phyloP scores from a whole-genome alignment of 345 rosid genomes.

The Raphanus sativus region DNA sequence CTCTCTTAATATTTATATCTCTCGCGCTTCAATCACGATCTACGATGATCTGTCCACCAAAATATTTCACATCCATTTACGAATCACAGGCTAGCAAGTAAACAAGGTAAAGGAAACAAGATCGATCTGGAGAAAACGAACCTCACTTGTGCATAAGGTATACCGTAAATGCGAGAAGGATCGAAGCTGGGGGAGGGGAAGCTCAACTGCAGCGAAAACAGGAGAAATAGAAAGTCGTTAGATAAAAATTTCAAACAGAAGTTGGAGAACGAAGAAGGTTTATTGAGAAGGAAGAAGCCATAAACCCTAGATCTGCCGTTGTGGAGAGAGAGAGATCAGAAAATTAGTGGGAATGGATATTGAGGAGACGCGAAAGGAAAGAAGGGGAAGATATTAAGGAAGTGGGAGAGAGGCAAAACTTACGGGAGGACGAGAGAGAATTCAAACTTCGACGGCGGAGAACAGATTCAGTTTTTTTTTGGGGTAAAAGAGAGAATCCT shows the following conservation, averaged over 20 bases:
- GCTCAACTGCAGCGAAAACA: constrained; percentile 35
- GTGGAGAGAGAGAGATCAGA: constrained; percentile 29
- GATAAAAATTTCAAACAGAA: not conserved
- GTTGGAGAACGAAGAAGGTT: constrained; percentile 6
- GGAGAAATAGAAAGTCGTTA: constrained; percentile 10
- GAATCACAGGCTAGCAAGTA: not conserved
- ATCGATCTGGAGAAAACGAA: constrained; percentile 35
- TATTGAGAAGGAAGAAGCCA: constrained; percentile 14
- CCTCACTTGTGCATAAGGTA: constrained; percentile 30
- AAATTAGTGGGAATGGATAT: not conserved
- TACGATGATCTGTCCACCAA: constrained; percentile 24
- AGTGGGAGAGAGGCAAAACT: constrained; percentile 14
- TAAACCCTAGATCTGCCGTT: constrained; percentile 56
- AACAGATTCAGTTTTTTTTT: constrained; percentile 28
- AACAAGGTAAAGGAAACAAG: not conserved
- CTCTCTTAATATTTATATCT: not conserved
- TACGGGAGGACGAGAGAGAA: constrained; percentile 30
- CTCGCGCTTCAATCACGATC: constrained; percentile 55
- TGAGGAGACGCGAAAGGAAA: constrained; percentile 30
- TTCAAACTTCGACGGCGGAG: constrained; percentile 34
- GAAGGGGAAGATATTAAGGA: constrained; percentile 4
- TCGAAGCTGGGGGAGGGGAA: constrained; percentile 15
- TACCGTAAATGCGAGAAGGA: constrained; percentile 23
- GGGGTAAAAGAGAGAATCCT: constrained; percentile 5
- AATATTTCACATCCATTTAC: not conserved